A percentile compares a stretch with the other conserved stretches of the same genome.
These are phyloP conservation scores for Lizonia empirigonia DNA, from an alignment of 2,329 filamentous ascomycete species.

Conservation along the genomic window DNA sequence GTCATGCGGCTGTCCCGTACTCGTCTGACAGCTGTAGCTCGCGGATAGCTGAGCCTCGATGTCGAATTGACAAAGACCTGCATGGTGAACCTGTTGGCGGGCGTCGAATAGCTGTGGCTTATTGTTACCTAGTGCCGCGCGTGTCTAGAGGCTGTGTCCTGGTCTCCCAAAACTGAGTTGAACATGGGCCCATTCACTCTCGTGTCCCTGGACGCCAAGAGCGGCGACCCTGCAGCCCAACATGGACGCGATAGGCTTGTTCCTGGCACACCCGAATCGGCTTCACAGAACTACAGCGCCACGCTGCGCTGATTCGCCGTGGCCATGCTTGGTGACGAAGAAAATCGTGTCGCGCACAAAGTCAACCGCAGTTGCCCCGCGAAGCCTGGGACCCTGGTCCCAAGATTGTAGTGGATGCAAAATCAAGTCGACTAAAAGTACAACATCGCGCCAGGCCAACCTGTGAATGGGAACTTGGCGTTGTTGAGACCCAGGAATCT, in stretches of 20 bases:
- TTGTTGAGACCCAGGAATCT: constrained; percentile 34
- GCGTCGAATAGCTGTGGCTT: constrained; percentile 10
- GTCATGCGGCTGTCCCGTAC: neutral
- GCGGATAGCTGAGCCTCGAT: neutral
- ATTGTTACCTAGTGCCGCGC: constrained; percentile 20
- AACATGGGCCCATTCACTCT: constrained; percentile 19
- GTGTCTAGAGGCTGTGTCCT: constrained; percentile 21
- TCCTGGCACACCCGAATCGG: constrained; percentile 18
- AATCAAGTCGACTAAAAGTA: constrained; percentile 17
- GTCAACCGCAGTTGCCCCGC: constrained; percentile 1
- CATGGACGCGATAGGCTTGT: constrained; percentile 18
- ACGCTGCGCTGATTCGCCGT: constrained; percentile 23
- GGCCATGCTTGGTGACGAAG: constrained; percentile 4
- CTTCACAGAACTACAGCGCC: constrained; percentile 20
- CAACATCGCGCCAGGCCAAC: constrained; percentile 8
- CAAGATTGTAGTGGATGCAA: neutral
- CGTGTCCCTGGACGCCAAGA: constrained; percentile 21
- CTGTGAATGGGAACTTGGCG: constrained; percentile 29
- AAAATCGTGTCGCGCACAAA: constrained; percentile 1
- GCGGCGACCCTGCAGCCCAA: constrained; percentile 25
- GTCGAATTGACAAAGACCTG: neutral
- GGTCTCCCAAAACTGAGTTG: neutral
- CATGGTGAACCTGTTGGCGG: neutral
- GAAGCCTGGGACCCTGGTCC: neutral
- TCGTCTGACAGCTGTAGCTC: constrained; percentile 3